These are phyloP conservation scores for Papiliotrema terrestris DNA, from an alignment of 1,284 basidiomycete species.

Conservation along the genomic window DNA sequence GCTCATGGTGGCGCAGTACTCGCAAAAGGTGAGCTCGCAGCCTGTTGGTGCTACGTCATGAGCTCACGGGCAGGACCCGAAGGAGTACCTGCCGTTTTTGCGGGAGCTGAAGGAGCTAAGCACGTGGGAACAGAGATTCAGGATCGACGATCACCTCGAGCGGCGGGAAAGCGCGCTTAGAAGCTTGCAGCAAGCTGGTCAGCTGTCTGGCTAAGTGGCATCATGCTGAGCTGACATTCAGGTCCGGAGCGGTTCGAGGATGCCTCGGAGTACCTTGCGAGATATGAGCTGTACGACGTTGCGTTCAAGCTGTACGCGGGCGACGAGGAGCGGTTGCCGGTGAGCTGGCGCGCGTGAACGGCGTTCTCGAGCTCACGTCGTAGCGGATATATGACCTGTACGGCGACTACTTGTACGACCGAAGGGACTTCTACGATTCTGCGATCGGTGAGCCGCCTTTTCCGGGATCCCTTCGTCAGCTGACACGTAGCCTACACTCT, in stretches of 20 bases:
- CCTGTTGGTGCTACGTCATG: neutral
- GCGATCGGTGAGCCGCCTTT: constrained; percentile 68
- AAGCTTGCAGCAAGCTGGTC: constrained; percentile 72
- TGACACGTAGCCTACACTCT: constrained; percentile 63
- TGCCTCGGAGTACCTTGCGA: constrained; percentile 73
- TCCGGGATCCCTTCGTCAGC: no score
- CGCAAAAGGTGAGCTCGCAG: constrained; percentile 70
- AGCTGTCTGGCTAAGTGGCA: constrained; percentile 3
- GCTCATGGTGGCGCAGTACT: constrained; percentile 92
- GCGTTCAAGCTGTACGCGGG: constrained; percentile 71
- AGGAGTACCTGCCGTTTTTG: constrained; percentile 96
- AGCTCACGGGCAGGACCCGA: constrained; percentile 67
- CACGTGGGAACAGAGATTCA: constrained; percentile 78
- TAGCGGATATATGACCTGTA: constrained; percentile 70
- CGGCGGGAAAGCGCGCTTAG: constrained; percentile 70
- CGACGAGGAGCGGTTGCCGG: constrained; percentile 60
- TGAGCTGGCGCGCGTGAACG: constrained; percentile 43
- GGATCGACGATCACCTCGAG: constrained; percentile 89
- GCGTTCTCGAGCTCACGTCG: neutral
- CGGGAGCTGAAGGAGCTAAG: constrained; percentile 79
- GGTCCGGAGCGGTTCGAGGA: constrained; percentile 61
- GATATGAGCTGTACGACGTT: constrained; percentile 69
- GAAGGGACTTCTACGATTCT: constrained; percentile 77
- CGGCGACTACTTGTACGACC: constrained; percentile 83
- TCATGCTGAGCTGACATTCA: neutral